Evolutionary conservation across 1,284 basidiomycete genomes (phyloP).

Genomic region (Ceratobasidium sp.): DNA sequence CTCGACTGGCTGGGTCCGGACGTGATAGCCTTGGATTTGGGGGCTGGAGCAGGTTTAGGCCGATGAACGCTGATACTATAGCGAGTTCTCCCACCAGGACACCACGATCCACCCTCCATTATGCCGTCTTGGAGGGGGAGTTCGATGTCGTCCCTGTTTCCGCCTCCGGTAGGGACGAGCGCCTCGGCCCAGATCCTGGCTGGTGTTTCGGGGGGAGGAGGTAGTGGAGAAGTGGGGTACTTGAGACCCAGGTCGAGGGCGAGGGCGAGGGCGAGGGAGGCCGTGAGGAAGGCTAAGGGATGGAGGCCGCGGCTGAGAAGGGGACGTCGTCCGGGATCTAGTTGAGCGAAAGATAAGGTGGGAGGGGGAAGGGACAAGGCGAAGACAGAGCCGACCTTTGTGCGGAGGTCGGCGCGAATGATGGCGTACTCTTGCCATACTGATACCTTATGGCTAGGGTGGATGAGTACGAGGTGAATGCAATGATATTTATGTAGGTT

Average conservation of each 20-base stretch:
- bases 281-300: constrained; percentile 19
- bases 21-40: background rate
- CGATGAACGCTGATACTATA: background rate
- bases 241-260: constrained; percentile 35
- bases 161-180: constrained; percentile 12
- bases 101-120: constrained; percentile 25
- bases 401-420: constrained; percentile 21
- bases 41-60: background rate
- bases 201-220: background rate
- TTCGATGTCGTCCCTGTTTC: constrained; percentile 10
- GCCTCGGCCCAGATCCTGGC: constrained; percentile 17
- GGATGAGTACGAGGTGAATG: background rate
- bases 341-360: background rate
- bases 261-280: constrained; percentile 28
- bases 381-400: constrained; percentile 9
- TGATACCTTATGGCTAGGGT: background rate
- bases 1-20: background rate
- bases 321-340: constrained; percentile 31
- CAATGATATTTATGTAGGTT: background rate
- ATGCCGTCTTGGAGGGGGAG: constrained; percentile 28
- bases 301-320: constrained; percentile 6
- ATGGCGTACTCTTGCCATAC: constrained; percentile 29
- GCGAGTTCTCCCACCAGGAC: background rate
- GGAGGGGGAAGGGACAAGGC: background rate
- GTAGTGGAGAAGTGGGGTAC: constrained; percentile 19